Evolutionary conservation across 176 grass and related monocot species (phyloP), one percentile per base, ranked within the genome.

Genomic region (Oryza punctata): DNA sequence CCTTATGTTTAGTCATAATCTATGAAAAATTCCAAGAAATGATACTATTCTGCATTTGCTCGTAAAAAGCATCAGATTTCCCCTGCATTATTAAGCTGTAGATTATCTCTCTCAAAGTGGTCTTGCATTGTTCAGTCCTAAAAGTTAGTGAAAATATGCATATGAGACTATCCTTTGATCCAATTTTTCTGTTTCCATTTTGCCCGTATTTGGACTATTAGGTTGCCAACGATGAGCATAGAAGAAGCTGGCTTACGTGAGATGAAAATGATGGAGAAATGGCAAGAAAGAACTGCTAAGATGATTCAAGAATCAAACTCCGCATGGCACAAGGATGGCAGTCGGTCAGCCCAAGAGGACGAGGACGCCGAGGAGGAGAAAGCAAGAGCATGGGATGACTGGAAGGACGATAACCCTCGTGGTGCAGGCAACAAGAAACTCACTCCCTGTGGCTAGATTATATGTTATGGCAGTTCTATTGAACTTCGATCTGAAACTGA

Each of bases 351-450:
- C 18, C 80, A 83, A 63, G 91, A 96, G 1, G 91, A 96, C 5
- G 93, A 99, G 77, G 93, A 92, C 8, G 74, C 83, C 0, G 91
- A 94, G 81, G 96, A 94, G 69, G 91, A 84, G 66, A 96, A 90
- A 86, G 93, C 93, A 47, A 90, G 93, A 76, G 96, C 83, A 23
- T 99, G 78, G 75, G 96, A 96, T 81, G 96, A 99, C 65, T 94
- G 96, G 93, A 96, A 99, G 66, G 96, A 99, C 43, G 96, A 99
- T 26, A 94, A 99, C 54, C 96, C 93, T 54, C 96, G 91, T 14
- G 93, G 96, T 3, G 93, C 96, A 0, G 96, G 96, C 79, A 99
- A 96, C 77, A 99, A 99, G 93, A 99, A 96, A 73, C 91, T 96
- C 77, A 96, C 93, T 4, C 96, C 96, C 33, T 99, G 96, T 24